phyloP scores from a whole-genome alignment of 1,284 basidiomycete species.

The Athelia sp. region DNA sequence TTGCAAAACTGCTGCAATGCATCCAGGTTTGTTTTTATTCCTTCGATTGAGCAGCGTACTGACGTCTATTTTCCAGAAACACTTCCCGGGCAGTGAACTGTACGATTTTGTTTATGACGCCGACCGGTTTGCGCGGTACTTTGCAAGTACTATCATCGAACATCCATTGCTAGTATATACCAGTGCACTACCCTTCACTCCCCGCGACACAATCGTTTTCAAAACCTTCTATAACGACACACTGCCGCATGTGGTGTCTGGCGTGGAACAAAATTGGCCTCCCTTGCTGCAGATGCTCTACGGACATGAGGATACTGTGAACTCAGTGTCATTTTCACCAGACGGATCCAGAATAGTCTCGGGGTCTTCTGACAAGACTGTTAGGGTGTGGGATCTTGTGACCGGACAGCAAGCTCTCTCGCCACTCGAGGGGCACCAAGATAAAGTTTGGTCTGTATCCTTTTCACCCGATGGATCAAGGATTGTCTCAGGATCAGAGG shows the following conservation, averaged over 20 bases:
- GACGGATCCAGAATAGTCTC: neutral
- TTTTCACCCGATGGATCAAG: neutral
- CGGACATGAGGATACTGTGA: neutral
- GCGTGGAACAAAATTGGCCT: neutral
- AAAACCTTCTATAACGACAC: neutral
- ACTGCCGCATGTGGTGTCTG: neutral
- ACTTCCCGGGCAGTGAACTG: neutral
- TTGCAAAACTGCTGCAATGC: neutral
- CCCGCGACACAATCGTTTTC: neutral
- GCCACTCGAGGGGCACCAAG: neutral
- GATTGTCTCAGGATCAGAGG: neutral
- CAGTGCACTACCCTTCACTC: neutral
- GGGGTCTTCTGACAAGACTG: neutral
- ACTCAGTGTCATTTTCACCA: neutral
- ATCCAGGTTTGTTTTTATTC: neutral
- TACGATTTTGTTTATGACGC: neutral
- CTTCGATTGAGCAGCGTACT: neutral
- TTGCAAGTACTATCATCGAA: neutral
- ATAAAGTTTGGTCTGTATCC: neutral
- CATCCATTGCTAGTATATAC: neutral
- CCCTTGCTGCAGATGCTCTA: neutral
- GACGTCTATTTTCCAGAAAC: neutral
- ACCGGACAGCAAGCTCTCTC: neutral
- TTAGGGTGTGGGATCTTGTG: neutral
- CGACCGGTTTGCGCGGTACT: neutral